Conservation (phyloP, 1,139 yeast genomes). For the Zygosaccharomyces pseudobailii region DNA sequence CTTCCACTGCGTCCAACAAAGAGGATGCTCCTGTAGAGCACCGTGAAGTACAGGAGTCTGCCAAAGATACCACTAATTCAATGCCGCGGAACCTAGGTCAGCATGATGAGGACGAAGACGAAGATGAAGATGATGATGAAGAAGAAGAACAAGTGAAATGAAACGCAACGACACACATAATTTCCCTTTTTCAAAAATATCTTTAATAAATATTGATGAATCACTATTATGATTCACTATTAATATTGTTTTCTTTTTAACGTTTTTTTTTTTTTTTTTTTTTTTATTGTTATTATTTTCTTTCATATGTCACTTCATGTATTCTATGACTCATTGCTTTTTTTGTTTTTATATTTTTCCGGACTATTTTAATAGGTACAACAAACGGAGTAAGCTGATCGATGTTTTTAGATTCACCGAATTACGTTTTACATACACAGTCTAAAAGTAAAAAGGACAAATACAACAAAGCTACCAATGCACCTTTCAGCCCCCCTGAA, state of each 20-base stretch:
- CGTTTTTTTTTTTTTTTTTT: not conserved
- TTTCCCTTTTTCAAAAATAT: too few species aligned
- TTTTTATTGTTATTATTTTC: not conserved
- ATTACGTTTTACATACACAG: too few species aligned
- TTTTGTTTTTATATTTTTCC: too few species aligned
- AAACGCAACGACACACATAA: too few species aligned
- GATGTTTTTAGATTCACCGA: too few species aligned
- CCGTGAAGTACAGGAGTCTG: not conserved
- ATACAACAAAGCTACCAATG: constrained; percentile 9
- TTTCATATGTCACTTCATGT: not conserved
- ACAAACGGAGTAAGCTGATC: too few species aligned
- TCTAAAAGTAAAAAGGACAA: not conserved
- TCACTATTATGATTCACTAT: not conserved
- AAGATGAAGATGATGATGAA: not conserved
- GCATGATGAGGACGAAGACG: not conserved
- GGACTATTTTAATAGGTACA: too few species aligned
- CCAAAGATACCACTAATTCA: not conserved
- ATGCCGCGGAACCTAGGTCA: not conserved
- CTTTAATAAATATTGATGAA: too few species aligned
- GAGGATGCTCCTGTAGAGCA: not conserved
- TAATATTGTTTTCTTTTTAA: not conserved
- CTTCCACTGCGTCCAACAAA: not conserved
- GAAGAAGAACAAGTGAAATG: not conserved
- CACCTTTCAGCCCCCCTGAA: constrained; percentile 16
- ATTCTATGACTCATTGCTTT: too few species aligned